These are phyloP conservation scores for Diaporthe ilicicola DNA, from an alignment of 2,329 filamentous ascomycete species.

Conservation along the genomic window DNA sequence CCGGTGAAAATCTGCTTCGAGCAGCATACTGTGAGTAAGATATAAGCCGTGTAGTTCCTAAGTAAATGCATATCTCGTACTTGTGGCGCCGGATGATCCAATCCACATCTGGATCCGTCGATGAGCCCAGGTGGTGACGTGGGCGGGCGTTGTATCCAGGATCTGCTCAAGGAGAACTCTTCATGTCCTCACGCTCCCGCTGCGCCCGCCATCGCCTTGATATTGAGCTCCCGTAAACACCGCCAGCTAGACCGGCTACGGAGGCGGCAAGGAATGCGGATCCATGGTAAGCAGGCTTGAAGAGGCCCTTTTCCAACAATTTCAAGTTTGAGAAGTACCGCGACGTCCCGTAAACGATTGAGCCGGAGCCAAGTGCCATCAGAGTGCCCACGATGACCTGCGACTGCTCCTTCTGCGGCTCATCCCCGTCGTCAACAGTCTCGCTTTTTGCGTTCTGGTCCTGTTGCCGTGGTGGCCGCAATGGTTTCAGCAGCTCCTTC, in stretches of 20 bases:
- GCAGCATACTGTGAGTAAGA: neutral
- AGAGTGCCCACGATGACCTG: conserved; percentile 51
- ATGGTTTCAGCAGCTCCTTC: conserved; percentile 40
- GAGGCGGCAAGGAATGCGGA: conserved; percentile 41
- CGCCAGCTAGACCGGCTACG: conserved; percentile 43
- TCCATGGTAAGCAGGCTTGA: conserved; percentile 45
- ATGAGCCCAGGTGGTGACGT: neutral
- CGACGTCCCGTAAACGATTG: conserved; percentile 55
- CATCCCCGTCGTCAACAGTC: conserved; percentile 20
- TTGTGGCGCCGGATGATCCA: neutral
- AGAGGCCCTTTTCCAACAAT: conserved; percentile 52
- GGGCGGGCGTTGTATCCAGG: too few species aligned
- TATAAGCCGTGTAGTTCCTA: neutral
- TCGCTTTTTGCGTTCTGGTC: conserved; percentile 26
- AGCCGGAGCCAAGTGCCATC: conserved; percentile 53
- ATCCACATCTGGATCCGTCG: too few species aligned
- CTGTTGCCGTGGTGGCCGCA: conserved; percentile 35
- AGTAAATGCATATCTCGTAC: too few species aligned
- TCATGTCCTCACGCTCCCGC: conserved; percentile 31
- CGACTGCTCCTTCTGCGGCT: conserved; percentile 41
- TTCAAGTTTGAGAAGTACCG: conserved; percentile 56
- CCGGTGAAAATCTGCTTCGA: neutral
- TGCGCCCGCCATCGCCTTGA: conserved; percentile 35
- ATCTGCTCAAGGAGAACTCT: neutral
- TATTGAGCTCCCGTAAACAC: conserved; percentile 40